phyloP scores from a whole-genome alignment of 345 rosid species.

The Excoecaria cochinchinensis region DNA sequence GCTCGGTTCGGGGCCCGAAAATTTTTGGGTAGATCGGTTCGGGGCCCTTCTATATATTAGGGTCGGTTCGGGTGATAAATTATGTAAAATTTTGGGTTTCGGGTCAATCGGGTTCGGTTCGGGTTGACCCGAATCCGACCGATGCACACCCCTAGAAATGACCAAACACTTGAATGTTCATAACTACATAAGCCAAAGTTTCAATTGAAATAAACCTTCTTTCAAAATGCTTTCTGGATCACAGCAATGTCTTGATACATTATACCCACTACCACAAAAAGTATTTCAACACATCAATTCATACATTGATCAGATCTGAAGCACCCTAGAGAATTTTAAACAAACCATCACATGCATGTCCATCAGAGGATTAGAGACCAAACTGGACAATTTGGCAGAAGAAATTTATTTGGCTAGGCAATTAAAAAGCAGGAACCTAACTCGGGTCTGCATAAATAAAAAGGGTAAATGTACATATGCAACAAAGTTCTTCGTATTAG shows the following conservation, averaged over 20 bases:
- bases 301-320: background rate
- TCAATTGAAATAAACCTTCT: background rate
- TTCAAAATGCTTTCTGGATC: background rate
- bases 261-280: background rate
- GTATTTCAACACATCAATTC: background rate
- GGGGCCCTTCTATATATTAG: too few species aligned
- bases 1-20: too few species aligned
- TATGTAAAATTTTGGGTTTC: too few species aligned
- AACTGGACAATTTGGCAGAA: background rate
- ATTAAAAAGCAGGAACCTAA: background rate
- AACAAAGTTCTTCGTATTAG: background rate
- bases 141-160: too few species aligned
- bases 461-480: background rate
- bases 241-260: too few species aligned
- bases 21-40: too few species aligned
- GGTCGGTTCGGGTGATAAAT: too few species aligned
- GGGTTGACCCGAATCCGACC: too few species aligned
- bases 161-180: too few species aligned
- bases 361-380: background rate
- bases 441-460: background rate
- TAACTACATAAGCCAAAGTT: too few species aligned
- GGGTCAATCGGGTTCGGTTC: too few species aligned
- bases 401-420: background rate
- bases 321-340: background rate
- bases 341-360: background rate